These are phyloP conservation scores for Skeletonema potamos DNA, from an alignment of 108 stramenopile species.

Conservation along the genomic window DNA sequence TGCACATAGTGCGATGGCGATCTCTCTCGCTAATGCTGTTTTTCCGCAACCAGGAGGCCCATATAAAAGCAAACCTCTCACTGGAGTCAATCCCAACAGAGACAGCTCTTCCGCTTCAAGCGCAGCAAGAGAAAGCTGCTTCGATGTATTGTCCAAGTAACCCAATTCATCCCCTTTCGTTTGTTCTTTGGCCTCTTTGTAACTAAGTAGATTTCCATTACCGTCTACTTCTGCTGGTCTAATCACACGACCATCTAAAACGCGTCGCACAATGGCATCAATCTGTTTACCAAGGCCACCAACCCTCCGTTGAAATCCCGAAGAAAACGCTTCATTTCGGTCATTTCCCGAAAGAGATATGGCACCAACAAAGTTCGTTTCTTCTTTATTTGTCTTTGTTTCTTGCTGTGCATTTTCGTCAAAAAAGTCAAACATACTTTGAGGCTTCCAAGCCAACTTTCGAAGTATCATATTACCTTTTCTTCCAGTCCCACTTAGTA, in stretches of 20 bases:
- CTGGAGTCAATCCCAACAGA: slow-evolving; percentile 83
- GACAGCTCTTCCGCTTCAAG: slow-evolving; percentile 84
- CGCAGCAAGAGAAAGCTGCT: slow-evolving; percentile 33
- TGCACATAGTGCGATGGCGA: slow-evolving; percentile 84
- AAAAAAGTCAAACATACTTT: slow-evolving; percentile 41
- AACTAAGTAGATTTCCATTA: slow-evolving; percentile 21
- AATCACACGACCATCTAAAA: slow-evolving; percentile 70
- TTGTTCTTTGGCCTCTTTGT: slow-evolving; percentile 17
- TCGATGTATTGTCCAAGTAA: slow-evolving; percentile 28
- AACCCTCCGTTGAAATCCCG: slow-evolving; percentile 46
- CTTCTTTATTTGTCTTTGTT: background rate
- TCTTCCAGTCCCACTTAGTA: background rate
- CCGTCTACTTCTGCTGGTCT: slow-evolving; percentile 37
- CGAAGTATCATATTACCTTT: slow-evolving; percentile 41
- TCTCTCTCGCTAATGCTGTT: slow-evolving; percentile 90
- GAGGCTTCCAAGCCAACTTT: slow-evolving; percentile 53
- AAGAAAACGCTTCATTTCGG: slow-evolving; percentile 38
- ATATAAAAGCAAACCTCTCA: slow-evolving; percentile 68
- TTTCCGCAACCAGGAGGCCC: slow-evolving; percentile 92
- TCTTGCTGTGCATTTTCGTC: slow-evolving; percentile 16
- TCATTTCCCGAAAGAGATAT: slow-evolving; percentile 41
- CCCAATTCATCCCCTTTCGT: background rate
- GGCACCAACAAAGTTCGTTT: background rate
- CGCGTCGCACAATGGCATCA: slow-evolving; percentile 70
- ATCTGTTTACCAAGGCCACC: slow-evolving; percentile 75